These are phyloP conservation scores for Meira nashicola DNA, from an alignment of 1,284 basidiomycete species.

Conservation along the genomic window DNA sequence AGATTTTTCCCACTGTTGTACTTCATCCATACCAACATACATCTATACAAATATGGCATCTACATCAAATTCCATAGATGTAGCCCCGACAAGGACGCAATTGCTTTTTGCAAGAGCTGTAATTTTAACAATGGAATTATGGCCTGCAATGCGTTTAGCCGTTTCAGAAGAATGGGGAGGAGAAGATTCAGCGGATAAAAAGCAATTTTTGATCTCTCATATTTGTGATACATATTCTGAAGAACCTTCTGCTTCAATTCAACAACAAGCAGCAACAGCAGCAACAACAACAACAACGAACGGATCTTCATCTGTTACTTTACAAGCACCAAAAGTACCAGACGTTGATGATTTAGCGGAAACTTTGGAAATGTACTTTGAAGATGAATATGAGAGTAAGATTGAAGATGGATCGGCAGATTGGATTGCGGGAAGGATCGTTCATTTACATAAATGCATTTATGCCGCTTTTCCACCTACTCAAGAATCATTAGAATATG, in stretches of 20 bases:
- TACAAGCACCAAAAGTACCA: constrained; percentile 16
- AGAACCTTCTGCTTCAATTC: constrained; percentile 17
- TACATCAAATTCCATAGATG: constrained; percentile 7
- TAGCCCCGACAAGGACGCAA: constrained; percentile 31
- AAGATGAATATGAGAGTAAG: constrained; percentile 44
- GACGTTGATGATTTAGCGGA: constrained; percentile 48
- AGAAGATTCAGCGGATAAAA: constrained; percentile 39
- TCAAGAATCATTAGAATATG: constrained; percentile 5
- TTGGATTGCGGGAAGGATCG: constrained; percentile 37
- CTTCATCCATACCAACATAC: neutral
- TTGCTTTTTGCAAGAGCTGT: constrained; percentile 46
- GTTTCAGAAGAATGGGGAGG: constrained; percentile 50
- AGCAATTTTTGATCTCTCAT: constrained; percentile 42
- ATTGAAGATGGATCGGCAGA: constrained; percentile 44
- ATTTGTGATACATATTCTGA: constrained; percentile 41
- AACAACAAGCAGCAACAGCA: neutral
- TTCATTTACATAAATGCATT: constrained; percentile 30
- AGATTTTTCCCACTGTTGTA: neutral
- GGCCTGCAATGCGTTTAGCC: constrained; percentile 49
- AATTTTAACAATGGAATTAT: constrained; percentile 41
- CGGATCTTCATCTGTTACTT: neutral
- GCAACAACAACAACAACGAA: neutral
- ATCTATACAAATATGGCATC: constrained; percentile 9
- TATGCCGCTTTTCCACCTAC: constrained; percentile 20
- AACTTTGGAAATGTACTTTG: constrained; percentile 40